phyloP scores from a whole-genome alignment of 495 filamentous ascomycete genomes.

The Penicillium canariense region DNA sequence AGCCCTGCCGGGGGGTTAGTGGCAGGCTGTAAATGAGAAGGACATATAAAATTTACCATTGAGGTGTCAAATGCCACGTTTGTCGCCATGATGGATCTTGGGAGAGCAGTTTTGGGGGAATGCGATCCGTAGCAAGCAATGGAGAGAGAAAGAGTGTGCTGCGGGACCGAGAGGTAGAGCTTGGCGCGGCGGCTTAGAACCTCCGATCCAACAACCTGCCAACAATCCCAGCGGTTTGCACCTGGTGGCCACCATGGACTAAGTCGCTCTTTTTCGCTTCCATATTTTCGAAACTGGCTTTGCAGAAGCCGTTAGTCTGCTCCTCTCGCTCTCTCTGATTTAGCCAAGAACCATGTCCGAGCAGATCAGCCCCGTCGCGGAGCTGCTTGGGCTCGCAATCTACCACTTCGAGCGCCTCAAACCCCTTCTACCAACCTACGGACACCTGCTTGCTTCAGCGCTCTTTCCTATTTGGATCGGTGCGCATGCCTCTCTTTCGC shows the following conservation, averaged over 20 bases:
- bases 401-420: constrained; percentile 51
- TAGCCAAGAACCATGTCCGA: constrained; percentile 34
- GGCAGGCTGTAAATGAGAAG: neutral
- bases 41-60: constrained; percentile 54
- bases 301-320: neutral
- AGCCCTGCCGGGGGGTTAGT: constrained; percentile 56
- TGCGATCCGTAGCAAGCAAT: neutral
- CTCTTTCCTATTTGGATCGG: constrained; percentile 72
- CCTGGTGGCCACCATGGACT: constrained; percentile 13
- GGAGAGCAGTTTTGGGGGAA: neutral
- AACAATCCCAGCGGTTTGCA: constrained; percentile 11
- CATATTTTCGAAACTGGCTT: neutral
- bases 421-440: constrained; percentile 62
- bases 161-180: constrained; percentile 9
- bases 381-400: constrained; percentile 46
- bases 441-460: constrained; percentile 65
- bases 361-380: constrained; percentile 41
- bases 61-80: constrained; percentile 76
- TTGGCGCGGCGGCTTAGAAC: constrained; percentile 14
- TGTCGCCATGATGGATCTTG: constrained; percentile 59
- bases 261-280: constrained; percentile 7
- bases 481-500: constrained; percentile 66
- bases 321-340: neutral
- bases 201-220: constrained; percentile 17
- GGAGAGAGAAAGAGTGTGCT: constrained; percentile 5